Base-by-base conservation (phyloP, 1,284 basidiomycete species). In the Phlebopus sp. region DNA sequence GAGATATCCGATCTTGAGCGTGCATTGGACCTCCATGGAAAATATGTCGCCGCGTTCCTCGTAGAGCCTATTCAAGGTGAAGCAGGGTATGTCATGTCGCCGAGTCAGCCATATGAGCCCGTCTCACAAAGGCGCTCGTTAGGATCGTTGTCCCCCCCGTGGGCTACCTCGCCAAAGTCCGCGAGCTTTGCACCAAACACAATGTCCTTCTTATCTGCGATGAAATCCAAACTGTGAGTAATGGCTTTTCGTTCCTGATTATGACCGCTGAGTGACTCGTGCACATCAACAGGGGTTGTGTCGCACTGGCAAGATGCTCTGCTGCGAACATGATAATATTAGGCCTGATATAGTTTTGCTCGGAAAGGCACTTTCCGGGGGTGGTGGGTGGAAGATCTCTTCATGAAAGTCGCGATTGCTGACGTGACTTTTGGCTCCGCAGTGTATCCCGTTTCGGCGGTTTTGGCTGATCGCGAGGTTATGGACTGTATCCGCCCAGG, bases 61-160 rank as follows among this genome's bases (percentile, higher is more conserved):
- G 81, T 99, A 7, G 96, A 99, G 71, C 96, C 96, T 5, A 98
- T 99, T 59, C 97, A 99, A 69, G 96, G 96, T 29, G 96, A 99
- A 72, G 96, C 96, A 9, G 96, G 94, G 90, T 91, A 65, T 50
- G 87, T 75, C n/a, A 38, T 42, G 32, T 14, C 47, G 21, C 23
- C 35, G 37, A 23, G 18, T 27, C 10, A 4, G 32, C 25, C 19
- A 17, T 14, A 18, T 31, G 21, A 50, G 5, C 15, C 2, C 4
- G 42, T 10, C 15, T 17, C 31, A 13, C 44, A 31, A 41, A 11
- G 4, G 23, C 32, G n/a, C 8, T 37, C 40, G 52, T 11, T 60
- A 90, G 91, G 18, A 96, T 98, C 60, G 84, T 96, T 47, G 90
- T 99, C 13, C 96, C 96, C 0, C 84, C 87, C n/a, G 77, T 81